Percentiles rank a stretch among this genome's conserved stretches.
Evolutionary conservation across 371 early-diverging fungal species (phyloP).

Genomic region (Mucor piriformis): DNA sequence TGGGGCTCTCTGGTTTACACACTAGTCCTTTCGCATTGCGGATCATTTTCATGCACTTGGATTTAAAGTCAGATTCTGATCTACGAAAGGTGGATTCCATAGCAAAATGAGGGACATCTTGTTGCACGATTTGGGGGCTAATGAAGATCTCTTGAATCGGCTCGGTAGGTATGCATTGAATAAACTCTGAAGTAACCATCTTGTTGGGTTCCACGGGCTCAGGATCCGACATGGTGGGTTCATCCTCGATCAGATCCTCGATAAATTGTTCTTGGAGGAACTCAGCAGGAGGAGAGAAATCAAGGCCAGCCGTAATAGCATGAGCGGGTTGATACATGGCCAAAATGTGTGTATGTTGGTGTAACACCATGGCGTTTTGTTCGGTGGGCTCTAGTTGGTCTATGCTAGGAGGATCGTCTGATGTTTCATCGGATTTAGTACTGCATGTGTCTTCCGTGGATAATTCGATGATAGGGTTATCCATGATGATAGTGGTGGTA

Average conservation of each 20-base stretch:
- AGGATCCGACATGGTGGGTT: background rate
- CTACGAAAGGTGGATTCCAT: background rate
- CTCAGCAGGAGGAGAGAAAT: background rate
- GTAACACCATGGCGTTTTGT: background rate
- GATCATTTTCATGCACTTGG: background rate
- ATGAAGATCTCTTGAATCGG: background rate
- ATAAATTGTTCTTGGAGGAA: background rate
- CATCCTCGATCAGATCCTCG: background rate
- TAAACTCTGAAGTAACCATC: background rate
- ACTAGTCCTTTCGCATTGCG: background rate
- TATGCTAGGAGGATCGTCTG: background rate
- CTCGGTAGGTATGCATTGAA: background rate
- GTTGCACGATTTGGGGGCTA: background rate
- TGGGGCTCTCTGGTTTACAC: background rate
- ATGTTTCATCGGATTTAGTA: background rate
- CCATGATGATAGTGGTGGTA: no score
- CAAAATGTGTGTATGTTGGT: background rate
- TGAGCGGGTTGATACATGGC: background rate
- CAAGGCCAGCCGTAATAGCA: background rate
- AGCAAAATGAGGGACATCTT: background rate
- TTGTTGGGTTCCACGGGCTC: background rate
- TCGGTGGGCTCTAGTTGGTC: background rate
- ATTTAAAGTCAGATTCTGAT: background rate
- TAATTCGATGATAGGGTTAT: background rate
- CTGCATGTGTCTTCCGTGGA: background rate